phyloP scores from a whole-genome alignment of 2,329 filamentous ascomycete genomes.

The Ceratocystis lukuohia region DNA sequence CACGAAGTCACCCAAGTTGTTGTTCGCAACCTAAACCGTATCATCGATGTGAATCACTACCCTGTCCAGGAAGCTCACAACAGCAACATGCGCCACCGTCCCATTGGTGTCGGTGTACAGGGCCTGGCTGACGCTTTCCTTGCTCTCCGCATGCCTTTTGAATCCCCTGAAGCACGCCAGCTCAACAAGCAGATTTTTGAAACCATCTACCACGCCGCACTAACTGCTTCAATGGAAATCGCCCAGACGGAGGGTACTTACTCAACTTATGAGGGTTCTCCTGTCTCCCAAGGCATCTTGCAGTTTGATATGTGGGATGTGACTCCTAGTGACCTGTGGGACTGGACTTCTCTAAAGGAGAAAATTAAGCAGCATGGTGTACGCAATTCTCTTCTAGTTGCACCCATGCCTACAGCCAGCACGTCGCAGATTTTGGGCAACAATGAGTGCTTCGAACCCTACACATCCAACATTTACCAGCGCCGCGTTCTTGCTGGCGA shows the following conservation, averaged over 20 bases:
- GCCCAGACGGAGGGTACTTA: slow-evolving; percentile 77
- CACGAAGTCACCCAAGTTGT: slow-evolving; percentile 90
- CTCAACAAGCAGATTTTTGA: slow-evolving; percentile 98
- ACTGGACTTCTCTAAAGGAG: slow-evolving; percentile 79
- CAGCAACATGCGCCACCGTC: slow-evolving; percentile 94
- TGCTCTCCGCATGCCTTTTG: slow-evolving; percentile 89
- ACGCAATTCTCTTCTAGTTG: slow-evolving; percentile 87
- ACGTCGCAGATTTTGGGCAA: slow-evolving; percentile 97
- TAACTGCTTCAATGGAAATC: slow-evolving; percentile 78
- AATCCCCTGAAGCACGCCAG: slow-evolving; percentile 83
- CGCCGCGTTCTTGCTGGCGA: slow-evolving; percentile 94
- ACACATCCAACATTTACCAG: slow-evolving; percentile 99
- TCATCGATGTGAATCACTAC: slow-evolving; percentile 97
- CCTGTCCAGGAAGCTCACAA: slow-evolving; percentile 86
- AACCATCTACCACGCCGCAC: slow-evolving; percentile 93
- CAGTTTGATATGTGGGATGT: slow-evolving; percentile 99
- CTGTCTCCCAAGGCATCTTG: slow-evolving; percentile 85
- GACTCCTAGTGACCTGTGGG: slow-evolving; percentile 87
- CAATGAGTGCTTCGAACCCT: slow-evolving; percentile 99
- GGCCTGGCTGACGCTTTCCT: slow-evolving; percentile 97
- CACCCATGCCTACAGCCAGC: slow-evolving; percentile 94
- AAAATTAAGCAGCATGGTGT: slow-evolving; percentile 87
- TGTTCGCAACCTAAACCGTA: slow-evolving; percentile 82
- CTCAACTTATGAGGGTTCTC: slow-evolving; percentile 81
- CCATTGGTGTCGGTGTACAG: slow-evolving; percentile 92